Evolutionary conservation across 164 flowering plant genomes (phyloP).

Genomic region (Annona squamosa): DNA sequence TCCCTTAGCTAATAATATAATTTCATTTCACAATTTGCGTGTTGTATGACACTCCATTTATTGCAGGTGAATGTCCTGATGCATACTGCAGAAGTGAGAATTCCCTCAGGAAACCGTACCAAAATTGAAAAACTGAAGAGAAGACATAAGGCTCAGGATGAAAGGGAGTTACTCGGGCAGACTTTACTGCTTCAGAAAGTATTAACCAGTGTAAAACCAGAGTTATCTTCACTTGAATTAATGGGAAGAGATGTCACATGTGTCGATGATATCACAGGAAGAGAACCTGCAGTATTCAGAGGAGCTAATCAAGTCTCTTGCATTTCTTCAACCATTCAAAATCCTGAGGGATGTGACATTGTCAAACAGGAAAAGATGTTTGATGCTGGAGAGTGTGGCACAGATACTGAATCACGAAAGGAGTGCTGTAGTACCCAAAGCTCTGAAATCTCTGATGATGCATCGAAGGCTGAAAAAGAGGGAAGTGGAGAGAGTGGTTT

Average conservation of each 20-base stretch:
- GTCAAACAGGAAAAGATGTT: slow-evolving; percentile 16
- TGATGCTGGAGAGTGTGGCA: slow-evolving; percentile 17
- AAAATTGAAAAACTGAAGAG: slow-evolving; percentile 40
- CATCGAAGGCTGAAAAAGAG: slow-evolving; percentile 9
- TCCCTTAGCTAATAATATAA: too few relatives aligned
- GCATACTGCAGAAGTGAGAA: slow-evolving; percentile 41
- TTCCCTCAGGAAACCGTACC: slow-evolving; percentile 31
- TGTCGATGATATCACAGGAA: slow-evolving; percentile 15
- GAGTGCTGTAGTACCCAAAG: slow-evolving; percentile 16
- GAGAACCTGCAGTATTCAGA: slow-evolving; percentile 11
- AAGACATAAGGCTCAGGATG: slow-evolving; percentile 30
- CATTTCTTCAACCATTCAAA: slow-evolving; percentile 12
- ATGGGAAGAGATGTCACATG: slow-evolving; percentile 20
- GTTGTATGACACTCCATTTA: background rate
- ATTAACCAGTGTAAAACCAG: slow-evolving; percentile 13
- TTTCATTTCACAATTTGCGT: too few relatives aligned
- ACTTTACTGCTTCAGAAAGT: slow-evolving; percentile 12
- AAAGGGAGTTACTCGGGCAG: slow-evolving; percentile 15
- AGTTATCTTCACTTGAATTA: slow-evolving; percentile 16
- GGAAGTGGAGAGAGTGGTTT: slow-evolving; percentile 14
- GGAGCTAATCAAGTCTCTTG: slow-evolving; percentile 20
- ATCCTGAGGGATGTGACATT: slow-evolving; percentile 8
- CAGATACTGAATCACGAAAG: slow-evolving; percentile 27
- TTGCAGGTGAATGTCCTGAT: slow-evolving; percentile 64
- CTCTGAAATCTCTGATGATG: slow-evolving; percentile 27